Conservation (phyloP, 257 asterid species). For the Buddleja alternifolia region DNA sequence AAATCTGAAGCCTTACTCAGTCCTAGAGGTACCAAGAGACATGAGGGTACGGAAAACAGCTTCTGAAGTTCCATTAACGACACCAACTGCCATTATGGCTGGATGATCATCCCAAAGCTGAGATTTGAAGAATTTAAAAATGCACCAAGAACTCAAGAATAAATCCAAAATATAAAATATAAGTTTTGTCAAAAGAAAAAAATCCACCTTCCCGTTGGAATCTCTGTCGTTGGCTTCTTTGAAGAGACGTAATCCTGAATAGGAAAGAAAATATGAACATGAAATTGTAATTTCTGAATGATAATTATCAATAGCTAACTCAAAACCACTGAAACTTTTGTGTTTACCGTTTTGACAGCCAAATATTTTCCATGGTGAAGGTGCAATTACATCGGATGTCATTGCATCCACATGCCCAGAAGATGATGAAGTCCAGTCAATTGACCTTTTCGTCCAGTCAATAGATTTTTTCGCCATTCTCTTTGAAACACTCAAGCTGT, state of each 20-base stretch:
- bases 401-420: conserved; percentile 58
- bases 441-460: conserved; percentile 41
- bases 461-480: conserved; percentile 44
- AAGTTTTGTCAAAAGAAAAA: conserved; percentile 15
- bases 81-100: conserved; percentile 97
- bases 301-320: conserved; percentile 1
- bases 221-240: conserved; percentile 82
- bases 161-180: conserved; percentile 4
- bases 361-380: conserved; percentile 90
- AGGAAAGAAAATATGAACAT: conserved; percentile 20
- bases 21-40: conserved; percentile 85
- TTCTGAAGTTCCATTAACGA: conserved; percentile 75
- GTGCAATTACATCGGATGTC: conserved; percentile 79
- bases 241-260: conserved; percentile 86
- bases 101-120: conserved; percentile 73
- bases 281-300: not conserved
- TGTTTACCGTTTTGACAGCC: conserved; percentile 78
- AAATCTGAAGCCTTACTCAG: conserved; percentile 59
- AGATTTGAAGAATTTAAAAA: conserved; percentile 15
- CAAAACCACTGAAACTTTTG: not conserved
- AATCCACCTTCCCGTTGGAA: conserved; percentile 59
- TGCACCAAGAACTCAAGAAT: conserved; percentile 4
- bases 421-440: conserved; percentile 44
- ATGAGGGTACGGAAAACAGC: conserved; percentile 76
- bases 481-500: conserved; percentile 67